Evolutionary conservation across 768 basidiomycete genomes (phyloP).

Genomic region (Exsudoporus frostii): DNA sequence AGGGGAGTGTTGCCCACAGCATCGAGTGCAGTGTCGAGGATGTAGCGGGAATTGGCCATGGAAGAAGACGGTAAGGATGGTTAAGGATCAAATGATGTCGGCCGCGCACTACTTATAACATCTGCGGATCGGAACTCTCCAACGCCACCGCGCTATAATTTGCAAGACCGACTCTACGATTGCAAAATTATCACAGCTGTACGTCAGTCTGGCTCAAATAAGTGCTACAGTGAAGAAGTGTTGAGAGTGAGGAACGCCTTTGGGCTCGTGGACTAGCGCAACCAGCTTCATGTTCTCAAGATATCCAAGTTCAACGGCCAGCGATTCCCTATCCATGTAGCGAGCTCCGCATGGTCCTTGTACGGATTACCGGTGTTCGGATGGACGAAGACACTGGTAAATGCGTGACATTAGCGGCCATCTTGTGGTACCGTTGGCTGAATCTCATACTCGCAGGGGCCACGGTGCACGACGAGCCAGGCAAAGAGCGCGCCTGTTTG

Average conservation of each 20-base stretch:
- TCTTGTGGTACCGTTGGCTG: neutral
- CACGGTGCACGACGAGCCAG: conserved; percentile 65
- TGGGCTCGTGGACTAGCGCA: neutral
- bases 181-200: neutral
- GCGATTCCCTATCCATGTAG: conserved; percentile 63
- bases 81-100: neutral
- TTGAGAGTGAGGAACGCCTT: neutral
- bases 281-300: conserved; percentile 26
- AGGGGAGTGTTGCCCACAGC: conserved; percentile 92
- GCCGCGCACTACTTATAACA: conserved; percentile 1
- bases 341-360: conserved; percentile 61
- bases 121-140: conserved; percentile 9
- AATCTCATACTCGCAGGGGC: conserved; percentile 64
- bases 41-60: conserved; percentile 37
- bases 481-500: conserved; percentile 68
- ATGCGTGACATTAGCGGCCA: neutral
- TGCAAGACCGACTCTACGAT: no score
- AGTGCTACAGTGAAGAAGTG: neutral
- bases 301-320: conserved; percentile 52
- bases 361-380: conserved; percentile 59
- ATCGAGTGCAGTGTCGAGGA: conserved; percentile 77
- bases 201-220: neutral
- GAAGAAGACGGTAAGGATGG: neutral
- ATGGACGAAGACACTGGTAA: conserved; percentile 60
- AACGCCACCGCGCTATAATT: neutral